phyloP scores from a whole-genome alignment of 2,329 filamentous ascomycete species.

The Pestalotiopsis sp. region DNA sequence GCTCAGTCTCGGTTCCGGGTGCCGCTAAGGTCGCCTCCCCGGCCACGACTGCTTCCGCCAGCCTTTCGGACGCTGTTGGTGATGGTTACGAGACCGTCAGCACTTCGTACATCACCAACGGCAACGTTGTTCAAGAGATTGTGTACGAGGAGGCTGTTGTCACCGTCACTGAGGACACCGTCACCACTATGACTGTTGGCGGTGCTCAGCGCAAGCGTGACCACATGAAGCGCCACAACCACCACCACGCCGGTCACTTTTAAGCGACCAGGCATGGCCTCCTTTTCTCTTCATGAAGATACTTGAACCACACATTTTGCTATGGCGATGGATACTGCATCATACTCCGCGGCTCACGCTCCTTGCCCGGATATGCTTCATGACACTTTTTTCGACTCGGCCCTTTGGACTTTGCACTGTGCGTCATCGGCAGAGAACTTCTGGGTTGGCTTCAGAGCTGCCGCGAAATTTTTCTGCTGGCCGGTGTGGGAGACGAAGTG shows the following conservation, averaged over 20 bases:
- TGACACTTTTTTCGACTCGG: conserved; percentile 1
- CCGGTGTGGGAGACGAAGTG: background rate
- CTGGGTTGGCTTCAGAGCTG: background rate
- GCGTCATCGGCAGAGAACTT: background rate
- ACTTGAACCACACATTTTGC: conserved; percentile 7
- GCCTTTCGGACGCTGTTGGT: conserved; percentile 32
- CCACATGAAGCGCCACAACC: conserved; percentile 44
- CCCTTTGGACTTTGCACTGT: background rate
- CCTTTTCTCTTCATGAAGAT: conserved; percentile 15
- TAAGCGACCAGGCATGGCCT: background rate
- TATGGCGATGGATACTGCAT: conserved; percentile 9
- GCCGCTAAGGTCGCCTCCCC: conserved; percentile 15
- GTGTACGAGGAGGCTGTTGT: conserved; percentile 59
- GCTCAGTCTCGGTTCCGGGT: conserved; percentile 14
- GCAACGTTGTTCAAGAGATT: conserved; percentile 56
- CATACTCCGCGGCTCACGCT: background rate
- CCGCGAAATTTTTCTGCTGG: background rate
- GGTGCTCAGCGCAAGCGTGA: conserved; percentile 33
- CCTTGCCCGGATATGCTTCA: background rate
- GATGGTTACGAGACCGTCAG: conserved; percentile 43
- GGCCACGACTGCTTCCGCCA: conserved; percentile 30
- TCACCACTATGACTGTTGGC: conserved; percentile 40
- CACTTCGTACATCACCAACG: conserved; percentile 56
- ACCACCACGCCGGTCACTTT: conserved; percentile 21
- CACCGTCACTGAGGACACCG: conserved; percentile 50